Base-by-base conservation (phyloP, 805 yeast genomes). In the Cyberlindnera amylophila region DNA sequence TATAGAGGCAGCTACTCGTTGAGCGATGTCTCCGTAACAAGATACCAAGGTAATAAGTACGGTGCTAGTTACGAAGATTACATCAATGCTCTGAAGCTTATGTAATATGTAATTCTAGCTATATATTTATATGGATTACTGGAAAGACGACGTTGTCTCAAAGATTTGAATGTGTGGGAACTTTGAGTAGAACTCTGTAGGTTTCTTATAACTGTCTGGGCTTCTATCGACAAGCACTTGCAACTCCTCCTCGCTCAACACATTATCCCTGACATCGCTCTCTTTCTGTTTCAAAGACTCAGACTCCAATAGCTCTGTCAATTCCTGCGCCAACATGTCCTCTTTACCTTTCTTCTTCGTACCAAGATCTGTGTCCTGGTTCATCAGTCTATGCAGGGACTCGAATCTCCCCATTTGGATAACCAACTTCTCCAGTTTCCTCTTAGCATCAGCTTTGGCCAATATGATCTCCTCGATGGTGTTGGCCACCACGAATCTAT, bases 381-480 rank as follows among this genome's bases (percentile, higher is more conserved):
- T 53, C 10, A 70, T 65, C 34, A 65, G 54, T 39, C 63, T 66
- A 32, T 57, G 62, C 44, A 71, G 61, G 28, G 68, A 69, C 46
- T 72, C 74, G 54, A 78, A 79, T 29, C 69, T 65, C 3, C 89
- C 89, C 66, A 76, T 59, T 52, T 81, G 82, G 42, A 83, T 83
- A 18, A 88, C 87, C 54, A 86, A 61, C 55, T 77, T 79, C 52
- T 88, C 96, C 45, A 90, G 70, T 44, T 77, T 77, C 46, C 96
- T 72, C 63, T 93, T 93, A 18, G 83, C 74, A 32, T 82, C 84
- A 2, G 96, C 95, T 49, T 80, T 79, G 23, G 85, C 78, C 26
- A 93, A 71, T 35, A 93, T 68, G 13, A 86, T 72, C 56, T 89
- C 93, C 63, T 91, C 99, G 23, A 90, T 76, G 1, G 96, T 86